Evolutionary conservation across 805 yeast genomes (phyloP).

Genomic region (Candida germanica): DNA sequence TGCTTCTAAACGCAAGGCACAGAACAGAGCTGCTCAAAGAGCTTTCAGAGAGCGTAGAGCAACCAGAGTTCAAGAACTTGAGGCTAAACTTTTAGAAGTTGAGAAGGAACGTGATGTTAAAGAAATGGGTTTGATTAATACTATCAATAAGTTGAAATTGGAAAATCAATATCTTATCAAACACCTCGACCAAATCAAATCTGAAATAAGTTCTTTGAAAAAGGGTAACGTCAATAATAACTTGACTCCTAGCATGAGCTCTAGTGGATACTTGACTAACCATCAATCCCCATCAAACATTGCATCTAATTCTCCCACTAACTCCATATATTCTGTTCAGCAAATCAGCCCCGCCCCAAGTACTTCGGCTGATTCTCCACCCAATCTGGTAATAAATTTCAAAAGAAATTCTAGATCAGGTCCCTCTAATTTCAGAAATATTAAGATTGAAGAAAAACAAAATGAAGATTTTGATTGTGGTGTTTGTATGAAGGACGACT

Average conservation of each 20-base stretch:
- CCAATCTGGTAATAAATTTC: constrained; percentile 13
- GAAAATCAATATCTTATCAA: constrained; percentile 45
- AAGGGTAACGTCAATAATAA: not conserved
- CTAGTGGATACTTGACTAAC: not conserved
- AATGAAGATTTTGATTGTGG: constrained; percentile 49
- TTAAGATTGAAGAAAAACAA: constrained; percentile 9
- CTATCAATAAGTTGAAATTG: constrained; percentile 45
- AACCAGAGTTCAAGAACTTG: constrained; percentile 74
- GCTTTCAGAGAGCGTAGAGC: constrained; percentile 89
- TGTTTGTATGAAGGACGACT: constrained; percentile 65
- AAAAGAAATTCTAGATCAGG: constrained; percentile 1
- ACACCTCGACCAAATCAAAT: constrained; percentile 40
- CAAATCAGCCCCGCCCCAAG: constrained; percentile 56
- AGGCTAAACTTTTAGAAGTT: constrained; percentile 60
- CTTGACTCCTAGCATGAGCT: not conserved
- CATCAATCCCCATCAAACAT: constrained; percentile 1
- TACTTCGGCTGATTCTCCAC: constrained; percentile 47
- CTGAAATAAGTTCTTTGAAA: constrained; percentile 23
- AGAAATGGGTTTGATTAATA: constrained; percentile 53
- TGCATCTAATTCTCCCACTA: constrained; percentile 26
- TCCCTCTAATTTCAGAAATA: not conserved
- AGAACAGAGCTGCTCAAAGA: constrained; percentile 90
- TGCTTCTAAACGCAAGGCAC: constrained; percentile 82
- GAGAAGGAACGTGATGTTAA: constrained; percentile 63
- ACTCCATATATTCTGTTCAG: constrained; percentile 36